Conservation (phyloP, 2,329 filamentous ascomycete genomes). For the Colletotrichum falcatum region DNA sequence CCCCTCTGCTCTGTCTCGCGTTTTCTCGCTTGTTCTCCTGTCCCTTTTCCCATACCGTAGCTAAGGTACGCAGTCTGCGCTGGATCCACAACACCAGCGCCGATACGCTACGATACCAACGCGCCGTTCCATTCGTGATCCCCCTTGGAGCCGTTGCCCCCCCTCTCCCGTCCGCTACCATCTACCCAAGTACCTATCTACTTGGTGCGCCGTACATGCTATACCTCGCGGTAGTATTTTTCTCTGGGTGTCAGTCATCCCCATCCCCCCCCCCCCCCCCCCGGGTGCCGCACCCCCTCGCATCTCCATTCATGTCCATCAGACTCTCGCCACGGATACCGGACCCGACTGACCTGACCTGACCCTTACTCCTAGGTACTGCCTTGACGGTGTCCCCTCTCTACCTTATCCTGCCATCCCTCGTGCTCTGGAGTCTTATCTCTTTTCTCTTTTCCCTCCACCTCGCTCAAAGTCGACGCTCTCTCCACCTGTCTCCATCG, state of each 20-base stretch:
- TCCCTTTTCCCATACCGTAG: not conserved
- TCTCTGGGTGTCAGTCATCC: slow-evolving; percentile 18
- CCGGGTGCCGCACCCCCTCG: slow-evolving; percentile 12
- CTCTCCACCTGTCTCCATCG: slow-evolving; percentile 37
- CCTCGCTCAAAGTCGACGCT: slow-evolving; percentile 14
- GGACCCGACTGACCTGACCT: not conserved
- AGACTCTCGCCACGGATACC: slow-evolving; percentile 3
- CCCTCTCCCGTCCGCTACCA: not conserved
- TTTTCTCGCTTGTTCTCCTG: not conserved
- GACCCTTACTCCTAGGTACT: not conserved
- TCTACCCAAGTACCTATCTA: not conserved
- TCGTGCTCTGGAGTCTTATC: slow-evolving; percentile 27
- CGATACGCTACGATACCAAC: slow-evolving; percentile 1
- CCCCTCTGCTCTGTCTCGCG: not conserved
- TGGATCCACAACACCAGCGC: slow-evolving; percentile 1
- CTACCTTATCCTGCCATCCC: slow-evolving; percentile 6
- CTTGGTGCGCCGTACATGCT: not conserved
- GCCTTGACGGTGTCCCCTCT: slow-evolving; percentile 6
- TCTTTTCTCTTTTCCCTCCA: slow-evolving; percentile 38
- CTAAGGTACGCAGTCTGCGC: not conserved
- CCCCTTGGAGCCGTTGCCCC: slow-evolving; percentile 16
- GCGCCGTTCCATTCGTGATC: slow-evolving; percentile 21
- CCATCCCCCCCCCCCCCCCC: slow-evolving; percentile 1
- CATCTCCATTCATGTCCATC: slow-evolving; percentile 10
- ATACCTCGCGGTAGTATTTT: not conserved